Evolutionary conservation across 2,329 filamentous ascomycete species (phyloP), one percentile per base, ranked within the genome.

Genomic region (Talaromyces sp.): DNA sequence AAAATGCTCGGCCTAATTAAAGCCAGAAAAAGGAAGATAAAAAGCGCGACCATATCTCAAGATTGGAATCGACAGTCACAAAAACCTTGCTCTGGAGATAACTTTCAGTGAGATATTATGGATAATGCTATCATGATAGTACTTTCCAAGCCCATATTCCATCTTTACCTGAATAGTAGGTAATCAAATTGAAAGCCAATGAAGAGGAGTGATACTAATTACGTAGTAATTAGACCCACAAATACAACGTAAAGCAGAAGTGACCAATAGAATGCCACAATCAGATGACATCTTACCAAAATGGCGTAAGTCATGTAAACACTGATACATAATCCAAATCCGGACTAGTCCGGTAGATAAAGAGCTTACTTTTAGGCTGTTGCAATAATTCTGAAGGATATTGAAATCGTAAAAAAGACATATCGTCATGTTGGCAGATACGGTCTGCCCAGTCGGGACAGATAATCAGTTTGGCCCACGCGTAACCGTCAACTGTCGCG

Each of bases 401-500:
- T 24, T 11, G 24, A 11, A 47, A 7, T 47, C 14, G 3, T 3
- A 24, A 14, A 19, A 24, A 6, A 47, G 19, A 47, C 19, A 24
- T 47, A 47, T 24, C 19, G 1, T 22, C 45, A 47, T 24, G 45
- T 47, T 19, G 2, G 19, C 45, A 9, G 24, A 22, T 47, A 14
- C 2, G 14, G 19, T 24, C 45, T 47, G 45, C 45, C 13, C 22
- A 13, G 19, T 24, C 9, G 22, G 19, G 24, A 19, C 45, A 24
- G 62, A 63, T n/a, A 48, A 64, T 22, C 41, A 60, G 8, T 60
- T 60, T 50, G 62, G 62, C n/a, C 62, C 62, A 7, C 62, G 56
- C 3, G 43, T 64, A 33, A 24, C 7, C 31, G 13, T 39, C n/a
- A 31, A 11, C 10, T 74, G 77, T 33, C 74, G 74, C 19, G 72